These are phyloP conservation scores for Chrysosporium queenslandicum DNA, from an alignment of 2,329 filamentous ascomycete genomes.

Conservation along the genomic window DNA sequence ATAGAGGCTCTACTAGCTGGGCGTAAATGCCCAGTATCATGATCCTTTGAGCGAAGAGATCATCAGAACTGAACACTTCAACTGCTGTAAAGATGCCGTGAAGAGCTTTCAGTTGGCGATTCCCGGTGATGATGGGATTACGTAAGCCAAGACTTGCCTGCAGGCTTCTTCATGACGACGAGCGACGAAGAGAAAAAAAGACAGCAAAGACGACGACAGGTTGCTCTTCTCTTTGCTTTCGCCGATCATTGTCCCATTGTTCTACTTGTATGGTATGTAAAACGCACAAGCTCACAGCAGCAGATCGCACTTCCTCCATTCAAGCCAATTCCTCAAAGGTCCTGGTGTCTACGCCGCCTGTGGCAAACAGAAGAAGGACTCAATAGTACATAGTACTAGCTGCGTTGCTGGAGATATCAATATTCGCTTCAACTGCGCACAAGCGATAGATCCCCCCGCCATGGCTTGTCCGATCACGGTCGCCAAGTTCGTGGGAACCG, in stretches of 20 bases:
- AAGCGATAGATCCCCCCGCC: not conserved
- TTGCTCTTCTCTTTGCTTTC: not conserved
- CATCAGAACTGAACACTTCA: too few relatives aligned
- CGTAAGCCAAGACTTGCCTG: not conserved
- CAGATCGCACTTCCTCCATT: not conserved
- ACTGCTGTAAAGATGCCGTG: too few relatives aligned
- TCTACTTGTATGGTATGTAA: not conserved
- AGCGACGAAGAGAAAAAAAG: not conserved
- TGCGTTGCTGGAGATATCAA: not conserved
- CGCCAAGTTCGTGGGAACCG: conserved; percentile 86
- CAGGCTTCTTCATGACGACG: not conserved
- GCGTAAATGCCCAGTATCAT: too few relatives aligned
- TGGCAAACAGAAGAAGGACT: not conserved
- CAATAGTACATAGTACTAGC: not conserved
- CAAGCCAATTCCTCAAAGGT: not conserved
- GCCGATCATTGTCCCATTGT: not conserved
- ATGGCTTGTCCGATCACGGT: conserved; percentile 64
- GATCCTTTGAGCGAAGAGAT: not conserved
- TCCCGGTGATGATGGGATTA: not conserved
- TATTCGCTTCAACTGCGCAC: not conserved
- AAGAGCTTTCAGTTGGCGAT: too few relatives aligned
- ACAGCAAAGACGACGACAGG: not conserved
- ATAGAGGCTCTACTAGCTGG: too few relatives aligned
- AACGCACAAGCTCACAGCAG: not conserved
- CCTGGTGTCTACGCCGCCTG: not conserved